Base-by-base conservation (phyloP, 1,284 basidiomycete species). In the Cryptococcus jaspeensis region DNA sequence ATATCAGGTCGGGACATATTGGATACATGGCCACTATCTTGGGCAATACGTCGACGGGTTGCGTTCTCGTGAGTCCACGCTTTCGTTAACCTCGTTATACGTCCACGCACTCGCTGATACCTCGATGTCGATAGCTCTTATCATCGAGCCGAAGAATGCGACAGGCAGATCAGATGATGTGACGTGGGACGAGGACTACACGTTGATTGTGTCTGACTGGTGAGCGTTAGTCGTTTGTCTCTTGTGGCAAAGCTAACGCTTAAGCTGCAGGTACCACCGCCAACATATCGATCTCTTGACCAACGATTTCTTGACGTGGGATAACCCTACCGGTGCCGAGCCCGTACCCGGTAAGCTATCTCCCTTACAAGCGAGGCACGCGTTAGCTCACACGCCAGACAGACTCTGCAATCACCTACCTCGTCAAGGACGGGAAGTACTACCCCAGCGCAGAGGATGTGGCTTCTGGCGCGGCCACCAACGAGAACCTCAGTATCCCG, bases 121-220 rank as follows among this genome's bases (percentile, higher is more conserved):
- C 18, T 9, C 23, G 18, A 23, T 11, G 13, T 20, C 16, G n/a
- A n/a, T 20, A 73, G 69, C 92, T 1, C 74, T 92, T 22, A 74
- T 93, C 50, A 84, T 97, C 52, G 87, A 90, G 67, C 86, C 78
- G 81, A 52, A 54, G 28, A 32, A 81, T 74, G 63, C 62, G 20
- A 64, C 71, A 20, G 68, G 71, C 28, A 69, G 83, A 87, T 59
- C 66, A 23, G 77, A 78, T 55, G 67, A 72, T 49, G 41, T 73
- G 73, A 66, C 80, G 0, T 98, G 97, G 77, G 94, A 98, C 76
- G 91, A 89, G 43, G 95, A 98, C 67, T 94, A 85, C 78, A 94
- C 89, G 13, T 80, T 98, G 61, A 77, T 92, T 49, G 80, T 96
- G 5, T 83, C 84, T 11, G 90, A 93, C 72, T 93, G 90, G 90